Conservation (phyloP, 352 stramenopile species). For the Stramenopiles sp. region DNA sequence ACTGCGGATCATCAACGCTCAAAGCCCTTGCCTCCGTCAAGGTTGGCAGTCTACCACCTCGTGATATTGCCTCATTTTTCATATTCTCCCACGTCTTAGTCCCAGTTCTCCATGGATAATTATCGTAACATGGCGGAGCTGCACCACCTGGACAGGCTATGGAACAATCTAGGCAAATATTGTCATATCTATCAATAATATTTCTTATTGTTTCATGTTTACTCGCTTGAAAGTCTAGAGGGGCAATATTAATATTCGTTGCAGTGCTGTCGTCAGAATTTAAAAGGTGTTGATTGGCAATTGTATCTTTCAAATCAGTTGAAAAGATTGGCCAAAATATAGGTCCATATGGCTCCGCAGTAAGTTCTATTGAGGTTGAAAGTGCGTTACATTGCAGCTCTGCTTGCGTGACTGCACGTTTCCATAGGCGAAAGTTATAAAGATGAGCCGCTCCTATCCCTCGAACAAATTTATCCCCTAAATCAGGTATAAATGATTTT, state of each 20-base stretch:
- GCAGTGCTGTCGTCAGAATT: neutral
- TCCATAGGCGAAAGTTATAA: neutral
- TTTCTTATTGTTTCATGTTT: neutral
- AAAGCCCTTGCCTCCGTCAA: neutral
- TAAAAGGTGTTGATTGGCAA: neutral
- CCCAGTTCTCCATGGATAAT: neutral
- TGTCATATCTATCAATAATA: neutral
- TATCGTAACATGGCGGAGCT: neutral
- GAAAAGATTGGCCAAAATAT: neutral
- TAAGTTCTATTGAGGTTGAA: neutral
- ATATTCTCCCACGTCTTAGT: neutral
- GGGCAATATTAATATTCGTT: neutral
- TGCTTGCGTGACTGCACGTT: neutral
- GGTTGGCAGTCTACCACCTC: neutral
- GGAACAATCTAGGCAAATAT: neutral
- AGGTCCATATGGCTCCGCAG: neutral
- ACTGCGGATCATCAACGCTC: neutral
- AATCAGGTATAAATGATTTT: neutral
- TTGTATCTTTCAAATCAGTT: neutral
- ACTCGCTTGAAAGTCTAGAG: neutral
- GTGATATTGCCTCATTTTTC: neutral
- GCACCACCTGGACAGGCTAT: neutral
- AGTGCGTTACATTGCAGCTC: neutral
- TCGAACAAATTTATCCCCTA: neutral
- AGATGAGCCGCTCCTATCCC: neutral